Conservation (phyloP, 805 yeast genomes). For the Pichia heedii region DNA sequence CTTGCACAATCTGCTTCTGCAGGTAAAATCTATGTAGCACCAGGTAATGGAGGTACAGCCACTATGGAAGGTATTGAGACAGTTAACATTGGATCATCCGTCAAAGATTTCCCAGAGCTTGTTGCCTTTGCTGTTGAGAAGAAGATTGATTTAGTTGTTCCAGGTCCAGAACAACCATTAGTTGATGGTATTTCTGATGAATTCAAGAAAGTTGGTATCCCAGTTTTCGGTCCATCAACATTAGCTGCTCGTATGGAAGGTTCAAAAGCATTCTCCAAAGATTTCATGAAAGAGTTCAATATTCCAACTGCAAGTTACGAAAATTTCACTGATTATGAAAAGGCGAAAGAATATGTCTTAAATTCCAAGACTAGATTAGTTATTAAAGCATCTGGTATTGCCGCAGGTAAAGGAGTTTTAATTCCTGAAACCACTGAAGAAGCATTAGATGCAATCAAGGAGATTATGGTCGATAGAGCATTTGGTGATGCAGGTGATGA, state of each 20-base stretch:
- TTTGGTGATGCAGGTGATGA: conserved; percentile 94
- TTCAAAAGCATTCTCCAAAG: conserved; percentile 88
- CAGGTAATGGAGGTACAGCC: conserved; percentile 94
- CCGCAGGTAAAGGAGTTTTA: conserved; percentile 97
- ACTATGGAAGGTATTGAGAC: conserved; percentile 53
- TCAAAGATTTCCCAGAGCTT: conserved; percentile 59
- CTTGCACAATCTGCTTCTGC: conserved; percentile 71
- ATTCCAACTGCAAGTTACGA: conserved; percentile 92
- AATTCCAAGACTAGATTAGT: conserved; percentile 68
- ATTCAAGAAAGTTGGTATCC: conserved; percentile 78
- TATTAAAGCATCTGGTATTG: conserved; percentile 94
- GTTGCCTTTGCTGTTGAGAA: conserved; percentile 67
- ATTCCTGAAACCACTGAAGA: conserved; percentile 80
- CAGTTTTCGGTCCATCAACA: conserved; percentile 93
- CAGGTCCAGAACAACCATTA: conserved; percentile 99
- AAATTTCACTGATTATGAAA: conserved; percentile 68
- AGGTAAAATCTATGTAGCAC: conserved; percentile 75
- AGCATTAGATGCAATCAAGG: conserved; percentile 74
- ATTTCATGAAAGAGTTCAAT: conserved; percentile 82
- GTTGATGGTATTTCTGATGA: conserved; percentile 81
- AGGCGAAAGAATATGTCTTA: conserved; percentile 64
- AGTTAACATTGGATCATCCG: conserved; percentile 57
- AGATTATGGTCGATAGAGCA: conserved; percentile 80
- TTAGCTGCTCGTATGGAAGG: conserved; percentile 95
- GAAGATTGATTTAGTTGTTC: conserved; percentile 66